Percentiles rank a stretch among this genome's conserved stretches.
Evolutionary conservation across 1,284 basidiomycete species (phyloP).

Genomic region (Sporisorium iseilematis-ciliati): DNA sequence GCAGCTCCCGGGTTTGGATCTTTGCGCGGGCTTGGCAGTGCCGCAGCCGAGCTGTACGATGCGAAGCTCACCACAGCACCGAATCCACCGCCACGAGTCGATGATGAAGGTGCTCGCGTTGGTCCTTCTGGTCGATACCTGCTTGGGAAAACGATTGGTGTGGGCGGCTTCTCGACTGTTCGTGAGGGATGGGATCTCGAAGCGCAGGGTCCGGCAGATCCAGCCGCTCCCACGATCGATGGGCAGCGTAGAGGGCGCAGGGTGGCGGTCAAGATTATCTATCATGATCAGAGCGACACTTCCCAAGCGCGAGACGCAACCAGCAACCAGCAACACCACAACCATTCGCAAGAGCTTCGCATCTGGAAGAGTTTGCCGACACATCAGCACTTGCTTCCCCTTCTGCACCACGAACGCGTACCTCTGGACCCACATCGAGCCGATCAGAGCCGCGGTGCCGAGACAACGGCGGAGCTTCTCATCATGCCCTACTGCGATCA

Average conservation of each 20-base stretch:
- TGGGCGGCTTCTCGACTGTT: conserved; percentile 88
- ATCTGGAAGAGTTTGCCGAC: conserved; percentile 57
- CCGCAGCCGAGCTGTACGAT: conserved; percentile 42
- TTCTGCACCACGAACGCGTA: conserved; percentile 56
- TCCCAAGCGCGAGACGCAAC: conserved; percentile 3
- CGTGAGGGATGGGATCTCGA: conserved; percentile 73
- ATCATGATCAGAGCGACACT: conserved; percentile 25
- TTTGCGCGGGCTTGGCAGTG: conserved; percentile 46
- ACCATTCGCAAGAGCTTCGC: conserved; percentile 48
- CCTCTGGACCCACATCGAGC: conserved; percentile 7
- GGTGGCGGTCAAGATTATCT: conserved; percentile 61
- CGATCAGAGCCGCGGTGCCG: not conserved
- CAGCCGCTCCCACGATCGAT: conserved; percentile 29
- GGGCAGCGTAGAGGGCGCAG: conserved; percentile 34
- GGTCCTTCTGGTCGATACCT: conserved; percentile 74
- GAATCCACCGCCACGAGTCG: conserved; percentile 30
- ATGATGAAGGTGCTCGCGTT: conserved; percentile 58
- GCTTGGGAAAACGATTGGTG: conserved; percentile 82
- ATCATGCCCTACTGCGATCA: conserved; percentile 63
- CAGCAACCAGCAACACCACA: conserved; percentile 6
- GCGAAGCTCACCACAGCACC: conserved; percentile 21
- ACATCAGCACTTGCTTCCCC: conserved; percentile 58
- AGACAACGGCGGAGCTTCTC: conserved; percentile 39
- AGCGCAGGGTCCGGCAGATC: conserved; percentile 27
- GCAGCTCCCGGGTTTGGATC: conserved; percentile 30